Evolutionary conservation across 106 monocot genomes (phyloP).

Genomic region (Dioscorea alata): DNA sequence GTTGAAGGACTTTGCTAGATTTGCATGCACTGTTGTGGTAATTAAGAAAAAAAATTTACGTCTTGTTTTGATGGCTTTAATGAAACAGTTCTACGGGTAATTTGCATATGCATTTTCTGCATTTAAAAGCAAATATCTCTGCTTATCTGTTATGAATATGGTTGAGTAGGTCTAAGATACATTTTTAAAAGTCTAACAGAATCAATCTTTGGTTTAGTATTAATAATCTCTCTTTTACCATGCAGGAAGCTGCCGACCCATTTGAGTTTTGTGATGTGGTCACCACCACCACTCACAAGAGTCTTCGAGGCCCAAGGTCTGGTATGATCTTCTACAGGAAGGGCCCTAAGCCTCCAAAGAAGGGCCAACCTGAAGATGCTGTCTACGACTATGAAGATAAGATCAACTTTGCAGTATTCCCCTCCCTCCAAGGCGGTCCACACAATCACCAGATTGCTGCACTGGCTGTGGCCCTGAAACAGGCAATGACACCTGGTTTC

Average conservation of each 20-base stretch:
- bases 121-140: too few species aligned
- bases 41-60: too few species aligned
- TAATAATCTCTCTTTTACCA: neutral
- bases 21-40: too few species aligned
- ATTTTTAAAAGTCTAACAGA: too few species aligned
- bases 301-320: slow-evolving; percentile 82
- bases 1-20: too few species aligned
- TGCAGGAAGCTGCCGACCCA: slow-evolving; percentile 78
- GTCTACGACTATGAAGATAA: slow-evolving; percentile 85
- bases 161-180: too few species aligned
- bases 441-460: slow-evolving; percentile 97
- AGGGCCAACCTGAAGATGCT: slow-evolving; percentile 78
- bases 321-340: slow-evolving; percentile 99
- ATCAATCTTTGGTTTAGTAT: neutral
- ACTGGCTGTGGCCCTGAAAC: slow-evolving; percentile 81
- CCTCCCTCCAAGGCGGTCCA: slow-evolving; percentile 93
- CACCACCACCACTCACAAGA: slow-evolving; percentile 93
- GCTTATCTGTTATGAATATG: too few species aligned
- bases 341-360: slow-evolving; percentile 87
- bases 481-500: slow-evolving; percentile 58
- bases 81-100: too few species aligned
- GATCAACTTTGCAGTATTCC: slow-evolving; percentile 92
- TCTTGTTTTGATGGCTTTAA: too few species aligned
- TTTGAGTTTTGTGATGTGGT: slow-evolving; percentile 88
- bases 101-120: too few species aligned